A percentile compares a stretch with the other conserved stretches of the same genome.
phyloP scores from a whole-genome alignment of 768 basidiomycete species.

The Erythrobasidium yunnanense region DNA sequence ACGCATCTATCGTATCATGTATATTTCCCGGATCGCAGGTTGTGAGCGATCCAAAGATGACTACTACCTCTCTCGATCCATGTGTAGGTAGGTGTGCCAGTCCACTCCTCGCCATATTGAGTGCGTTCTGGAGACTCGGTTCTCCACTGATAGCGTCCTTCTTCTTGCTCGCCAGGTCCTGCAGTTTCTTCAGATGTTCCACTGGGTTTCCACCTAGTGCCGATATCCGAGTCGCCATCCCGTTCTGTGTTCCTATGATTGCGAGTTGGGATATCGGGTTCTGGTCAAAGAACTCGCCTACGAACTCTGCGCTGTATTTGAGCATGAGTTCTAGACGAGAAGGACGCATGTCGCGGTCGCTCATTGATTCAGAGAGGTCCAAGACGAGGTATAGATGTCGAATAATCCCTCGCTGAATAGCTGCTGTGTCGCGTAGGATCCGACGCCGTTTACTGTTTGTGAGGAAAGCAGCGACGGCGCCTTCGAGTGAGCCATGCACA shows the following conservation, averaged over 20 bases:
- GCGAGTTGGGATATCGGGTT: slow-evolving; percentile 96
- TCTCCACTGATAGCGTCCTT: slow-evolving; percentile 83
- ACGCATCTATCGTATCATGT: slow-evolving; percentile 80
- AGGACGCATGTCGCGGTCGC: slow-evolving; percentile 90
- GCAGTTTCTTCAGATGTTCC: slow-evolving; percentile 74
- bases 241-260: slow-evolving; percentile 80
- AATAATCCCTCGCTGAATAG: slow-evolving; percentile 88
- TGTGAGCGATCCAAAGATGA: slow-evolving; percentile 89
- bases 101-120: slow-evolving; percentile 89
- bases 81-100: slow-evolving; percentile 97
- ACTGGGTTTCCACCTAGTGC: slow-evolving; percentile 96
- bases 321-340: slow-evolving; percentile 83
- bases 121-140: slow-evolving; percentile 88
- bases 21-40: slow-evolving; percentile 96
- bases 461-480: slow-evolving; percentile 78
- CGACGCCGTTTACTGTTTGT: slow-evolving; percentile 73
- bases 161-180: slow-evolving; percentile 55
- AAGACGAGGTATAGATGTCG: slow-evolving; percentile 86
- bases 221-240: slow-evolving; percentile 76
- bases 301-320: slow-evolving; percentile 80
- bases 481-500: slow-evolving; percentile 77
- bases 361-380: slow-evolving; percentile 82
- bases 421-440: slow-evolving; percentile 70
- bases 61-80: slow-evolving; percentile 85
- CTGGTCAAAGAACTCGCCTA: slow-evolving; percentile 97